Evolutionary conservation across 2,329 filamentous ascomycete genomes (phyloP).

Genomic region (Didymella arachidicola): DNA sequence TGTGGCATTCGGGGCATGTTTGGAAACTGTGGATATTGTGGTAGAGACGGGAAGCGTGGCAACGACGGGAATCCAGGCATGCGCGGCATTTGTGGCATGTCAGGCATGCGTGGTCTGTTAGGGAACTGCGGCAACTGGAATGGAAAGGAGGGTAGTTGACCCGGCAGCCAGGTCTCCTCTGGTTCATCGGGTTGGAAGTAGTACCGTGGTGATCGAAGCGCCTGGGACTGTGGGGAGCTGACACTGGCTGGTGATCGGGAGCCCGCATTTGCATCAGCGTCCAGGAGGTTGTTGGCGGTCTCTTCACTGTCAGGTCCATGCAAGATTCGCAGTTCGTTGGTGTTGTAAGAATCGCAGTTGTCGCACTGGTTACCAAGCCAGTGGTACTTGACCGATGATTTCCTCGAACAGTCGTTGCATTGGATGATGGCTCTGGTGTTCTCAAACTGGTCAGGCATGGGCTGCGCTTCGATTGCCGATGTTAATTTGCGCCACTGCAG

Average conservation of each 20-base stretch:
- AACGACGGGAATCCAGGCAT: constrained; percentile 44
- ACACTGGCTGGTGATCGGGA: constrained; percentile 42
- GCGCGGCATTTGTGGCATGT: constrained; percentile 40
- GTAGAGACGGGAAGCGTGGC: constrained; percentile 41
- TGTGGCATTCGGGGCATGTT: constrained; percentile 34
- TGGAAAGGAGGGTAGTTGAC: constrained; percentile 46
- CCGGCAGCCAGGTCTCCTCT: constrained; percentile 49
- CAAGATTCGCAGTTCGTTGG: constrained; percentile 57
- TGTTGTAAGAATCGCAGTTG: constrained; percentile 63
- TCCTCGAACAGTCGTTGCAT: constrained; percentile 94
- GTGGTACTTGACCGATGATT: constrained; percentile 86
- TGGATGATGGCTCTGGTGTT: constrained; percentile 83
- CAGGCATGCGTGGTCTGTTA: constrained; percentile 40
- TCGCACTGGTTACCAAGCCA: constrained; percentile 93
- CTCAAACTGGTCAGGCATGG: constrained; percentile 85
- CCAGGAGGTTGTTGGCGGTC: constrained; percentile 43
- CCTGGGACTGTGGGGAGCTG: constrained; percentile 43
- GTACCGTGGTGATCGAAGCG: constrained; percentile 46
- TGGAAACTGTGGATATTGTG: constrained; percentile 44
- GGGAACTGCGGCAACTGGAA: constrained; percentile 50
- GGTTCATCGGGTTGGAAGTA: constrained; percentile 50
- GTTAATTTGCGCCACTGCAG: constrained; percentile 91
- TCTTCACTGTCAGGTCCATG: constrained; percentile 50
- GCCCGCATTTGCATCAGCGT: constrained; percentile 38
- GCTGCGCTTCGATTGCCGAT: constrained; percentile 83